Evolutionary conservation across 108 stramenopile species (phyloP).

Genomic region (Fragilariopsis cylindrus): DNA sequence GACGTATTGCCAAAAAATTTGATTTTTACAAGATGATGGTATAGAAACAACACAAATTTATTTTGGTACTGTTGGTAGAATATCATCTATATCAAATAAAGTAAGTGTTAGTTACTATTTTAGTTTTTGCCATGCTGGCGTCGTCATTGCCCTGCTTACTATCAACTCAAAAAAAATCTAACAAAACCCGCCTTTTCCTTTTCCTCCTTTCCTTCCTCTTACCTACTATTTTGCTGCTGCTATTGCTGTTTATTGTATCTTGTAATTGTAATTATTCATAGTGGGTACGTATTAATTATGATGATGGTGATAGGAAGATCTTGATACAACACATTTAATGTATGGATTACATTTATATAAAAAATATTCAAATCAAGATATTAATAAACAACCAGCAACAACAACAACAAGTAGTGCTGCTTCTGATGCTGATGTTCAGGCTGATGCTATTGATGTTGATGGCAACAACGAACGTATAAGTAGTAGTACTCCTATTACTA

Average conservation of each 20-base stretch:
- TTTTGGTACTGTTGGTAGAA: conserved; percentile 8
- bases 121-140: too few relatives aligned
- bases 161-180: neutral
- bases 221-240: neutral
- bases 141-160: too few relatives aligned
- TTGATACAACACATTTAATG: neutral
- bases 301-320: conserved; percentile 22
- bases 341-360: neutral
- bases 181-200: neutral
- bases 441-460: neutral
- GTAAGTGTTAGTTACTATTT: neutral
- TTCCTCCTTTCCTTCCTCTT: neutral
- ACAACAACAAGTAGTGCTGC: neutral
- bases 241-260: neutral
- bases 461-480: too few relatives aligned
- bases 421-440: neutral
- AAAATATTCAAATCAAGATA: neutral
- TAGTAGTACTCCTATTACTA: too few relatives aligned
- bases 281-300: conserved; percentile 12
- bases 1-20: conserved; percentile 1
- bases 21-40: neutral
- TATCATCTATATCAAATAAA: conserved; percentile 1
- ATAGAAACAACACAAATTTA: neutral
- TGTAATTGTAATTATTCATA: neutral
- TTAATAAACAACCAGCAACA: too few relatives aligned